These are phyloP conservation scores for Aspergillus unguis DNA, from an alignment of 2,329 filamentous ascomycete genomes.

Conservation along the genomic window DNA sequence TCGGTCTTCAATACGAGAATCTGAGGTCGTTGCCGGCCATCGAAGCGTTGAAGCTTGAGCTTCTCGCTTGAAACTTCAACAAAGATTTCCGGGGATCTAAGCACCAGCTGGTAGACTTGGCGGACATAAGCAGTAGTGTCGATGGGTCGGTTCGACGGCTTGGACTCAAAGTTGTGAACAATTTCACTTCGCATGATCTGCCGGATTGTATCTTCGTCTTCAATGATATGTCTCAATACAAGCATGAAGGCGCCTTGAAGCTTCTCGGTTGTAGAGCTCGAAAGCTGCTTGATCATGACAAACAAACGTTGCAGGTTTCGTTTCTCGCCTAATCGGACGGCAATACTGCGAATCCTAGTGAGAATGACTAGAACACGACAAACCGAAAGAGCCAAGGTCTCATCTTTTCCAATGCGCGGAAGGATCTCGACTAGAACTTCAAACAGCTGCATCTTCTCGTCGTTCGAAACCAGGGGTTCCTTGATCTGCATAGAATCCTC, in stretches of 20 bases:
- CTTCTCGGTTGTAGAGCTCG: conserved; percentile 71
- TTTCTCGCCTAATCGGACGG: conserved; percentile 76
- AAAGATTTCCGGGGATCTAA: conserved; percentile 81
- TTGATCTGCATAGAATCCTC: conserved; percentile 58
- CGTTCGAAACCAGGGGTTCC: conserved; percentile 60
- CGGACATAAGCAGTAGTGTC: conserved; percentile 74
- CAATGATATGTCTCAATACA: conserved; percentile 85
- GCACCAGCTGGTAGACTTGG: conserved; percentile 71
- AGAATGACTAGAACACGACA: conserved; percentile 82
- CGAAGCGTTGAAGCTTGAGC: conserved; percentile 67
- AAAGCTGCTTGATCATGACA: conserved; percentile 90
- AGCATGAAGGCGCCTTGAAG: conserved; percentile 76
- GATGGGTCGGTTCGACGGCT: conserved; percentile 50
- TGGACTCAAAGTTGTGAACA: conserved; percentile 66
- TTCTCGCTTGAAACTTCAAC: conserved; percentile 84
- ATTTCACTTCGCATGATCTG: conserved; percentile 93
- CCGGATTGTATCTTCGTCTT: conserved; percentile 86
- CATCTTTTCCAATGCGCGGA: conserved; percentile 82
- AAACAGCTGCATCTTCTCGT: conserved; percentile 69
- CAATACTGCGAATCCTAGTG: conserved; percentile 73
- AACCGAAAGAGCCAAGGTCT: conserved; percentile 76
- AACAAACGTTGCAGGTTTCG: conserved; percentile 86
- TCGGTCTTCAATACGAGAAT: conserved; percentile 52
- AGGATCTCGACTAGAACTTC: conserved; percentile 77
- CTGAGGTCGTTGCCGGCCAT: conserved; percentile 53